A percentile compares a stretch with the other conserved stretches of the same genome.
phyloP scores from a whole-genome alignment of 768 basidiomycete genomes.

The Coprinopsis marcescibilis region DNA sequence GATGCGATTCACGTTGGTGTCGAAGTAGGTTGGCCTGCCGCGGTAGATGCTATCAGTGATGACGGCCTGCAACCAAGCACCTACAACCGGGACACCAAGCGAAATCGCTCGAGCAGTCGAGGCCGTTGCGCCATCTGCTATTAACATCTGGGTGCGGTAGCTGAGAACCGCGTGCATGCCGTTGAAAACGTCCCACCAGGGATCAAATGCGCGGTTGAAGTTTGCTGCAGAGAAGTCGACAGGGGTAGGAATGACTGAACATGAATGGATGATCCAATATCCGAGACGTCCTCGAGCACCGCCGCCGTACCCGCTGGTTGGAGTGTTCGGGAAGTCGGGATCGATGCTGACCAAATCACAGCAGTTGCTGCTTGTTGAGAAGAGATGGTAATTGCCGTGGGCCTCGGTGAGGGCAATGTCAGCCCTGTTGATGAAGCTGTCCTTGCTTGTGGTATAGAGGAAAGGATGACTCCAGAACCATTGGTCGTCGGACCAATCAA shows the following conservation, averaged over 20 bases:
- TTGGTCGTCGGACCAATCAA: slow-evolving; percentile 7
- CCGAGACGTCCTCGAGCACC: not conserved
- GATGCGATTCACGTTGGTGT: not conserved
- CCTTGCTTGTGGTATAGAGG: slow-evolving; percentile 5
- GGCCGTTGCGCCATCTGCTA: slow-evolving; percentile 1
- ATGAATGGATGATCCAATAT: slow-evolving; percentile 11
- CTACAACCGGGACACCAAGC: slow-evolving; percentile 4
- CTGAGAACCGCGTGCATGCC: slow-evolving; percentile 10
- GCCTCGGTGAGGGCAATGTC: slow-evolving; percentile 9
- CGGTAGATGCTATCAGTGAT: slow-evolving; percentile 1
- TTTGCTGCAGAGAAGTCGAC: slow-evolving; percentile 4
- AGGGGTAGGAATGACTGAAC: slow-evolving; percentile 6
- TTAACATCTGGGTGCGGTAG: slow-evolving; percentile 6
- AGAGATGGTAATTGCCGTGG: slow-evolving; percentile 9
- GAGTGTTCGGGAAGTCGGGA: not conserved
- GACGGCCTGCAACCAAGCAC: slow-evolving; percentile 8
- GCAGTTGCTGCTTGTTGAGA: slow-evolving; percentile 2
- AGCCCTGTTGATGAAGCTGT: slow-evolving; percentile 8
- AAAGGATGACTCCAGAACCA: slow-evolving; percentile 5
- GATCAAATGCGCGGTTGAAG: slow-evolving; percentile 1
- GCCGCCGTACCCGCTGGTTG: not conserved
- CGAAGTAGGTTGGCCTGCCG: slow-evolving; percentile 2
- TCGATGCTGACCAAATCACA: slow-evolving; percentile 6
- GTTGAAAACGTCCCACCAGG: slow-evolving; percentile 10
- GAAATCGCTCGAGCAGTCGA: not conserved